Percentiles rank a stretch among this genome's conserved stretches.
phyloP scores from a whole-genome alignment of 1,284 basidiomycete genomes.

The Takashimella koratensis region DNA sequence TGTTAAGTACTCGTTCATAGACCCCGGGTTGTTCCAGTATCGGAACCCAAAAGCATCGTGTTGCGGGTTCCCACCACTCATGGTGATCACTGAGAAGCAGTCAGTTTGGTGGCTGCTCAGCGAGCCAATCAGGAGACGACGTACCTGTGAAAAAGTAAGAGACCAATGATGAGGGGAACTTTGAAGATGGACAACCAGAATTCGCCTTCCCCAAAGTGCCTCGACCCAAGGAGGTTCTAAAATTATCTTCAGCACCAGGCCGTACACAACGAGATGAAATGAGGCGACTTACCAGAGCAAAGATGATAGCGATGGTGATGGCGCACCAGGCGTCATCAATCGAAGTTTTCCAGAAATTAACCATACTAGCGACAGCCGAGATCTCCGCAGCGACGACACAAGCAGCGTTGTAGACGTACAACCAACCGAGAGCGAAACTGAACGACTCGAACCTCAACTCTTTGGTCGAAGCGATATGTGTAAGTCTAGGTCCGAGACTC shows the following conservation, averaged over 20 bases:
- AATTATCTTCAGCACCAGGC: no score
- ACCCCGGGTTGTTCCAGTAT: conserved; percentile 53
- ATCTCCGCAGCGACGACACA: conserved; percentile 10
- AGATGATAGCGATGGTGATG: no score
- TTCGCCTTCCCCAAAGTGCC: conserved; percentile 48
- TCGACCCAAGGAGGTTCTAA: no score
- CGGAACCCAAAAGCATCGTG: conserved; percentile 48
- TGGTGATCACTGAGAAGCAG: conserved; percentile 64
- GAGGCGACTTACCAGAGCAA: conserved; percentile 60
- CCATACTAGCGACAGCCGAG: conserved; percentile 5
- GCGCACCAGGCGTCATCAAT: conserved; percentile 10
- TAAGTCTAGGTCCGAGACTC: no score
- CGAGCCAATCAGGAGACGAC: no score
- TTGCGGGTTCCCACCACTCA: conserved; percentile 49
- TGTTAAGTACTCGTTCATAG: conserved; percentile 48
- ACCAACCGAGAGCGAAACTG: conserved; percentile 14
- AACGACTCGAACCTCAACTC: not conserved
- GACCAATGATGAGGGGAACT: conserved; percentile 65
- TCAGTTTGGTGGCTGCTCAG: no score
- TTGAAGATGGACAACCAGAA: conserved; percentile 63
- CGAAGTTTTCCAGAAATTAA: conserved; percentile 11
- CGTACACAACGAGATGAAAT: conserved; percentile 58
- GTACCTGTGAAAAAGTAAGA: no score
- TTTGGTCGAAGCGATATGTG: not conserved
- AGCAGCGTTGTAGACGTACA: conserved; percentile 12